Evolutionary conservation across 257 asterid genomes (phyloP).

Genomic region (Solanum chmielewskii): DNA sequence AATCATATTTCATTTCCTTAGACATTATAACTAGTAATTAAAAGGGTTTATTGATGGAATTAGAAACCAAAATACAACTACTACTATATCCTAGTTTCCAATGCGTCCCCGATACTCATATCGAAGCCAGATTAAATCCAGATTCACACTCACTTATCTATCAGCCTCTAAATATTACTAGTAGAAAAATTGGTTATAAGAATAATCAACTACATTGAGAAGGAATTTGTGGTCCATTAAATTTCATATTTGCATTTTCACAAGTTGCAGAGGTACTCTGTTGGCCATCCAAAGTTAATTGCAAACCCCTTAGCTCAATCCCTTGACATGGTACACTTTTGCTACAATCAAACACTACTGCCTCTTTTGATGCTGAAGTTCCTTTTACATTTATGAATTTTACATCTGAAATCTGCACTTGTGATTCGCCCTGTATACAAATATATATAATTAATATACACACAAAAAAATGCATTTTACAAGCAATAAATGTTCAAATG

Average conservation of each 20-base stretch:
- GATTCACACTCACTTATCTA: neutral
- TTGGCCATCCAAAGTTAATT: neutral
- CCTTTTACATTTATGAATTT: conserved; percentile 1
- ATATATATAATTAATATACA: neutral
- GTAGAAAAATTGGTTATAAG: neutral
- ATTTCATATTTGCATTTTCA: neutral
- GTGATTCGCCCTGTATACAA: neutral
- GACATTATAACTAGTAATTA: neutral
- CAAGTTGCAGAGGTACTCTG: neutral
- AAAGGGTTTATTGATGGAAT: neutral
- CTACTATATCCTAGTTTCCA: neutral
- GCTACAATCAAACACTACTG: neutral
- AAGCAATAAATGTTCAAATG: neutral
- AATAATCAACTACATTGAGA: neutral
- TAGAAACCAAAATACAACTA: neutral
- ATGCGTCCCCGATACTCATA: no score
- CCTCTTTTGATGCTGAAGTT: neutral
- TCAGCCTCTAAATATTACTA: neutral
- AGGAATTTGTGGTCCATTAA: neutral
- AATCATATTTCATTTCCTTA: neutral
- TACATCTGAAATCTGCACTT: conserved; percentile 1
- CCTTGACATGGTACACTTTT: neutral
- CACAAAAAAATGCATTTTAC: neutral
- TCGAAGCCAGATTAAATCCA: neutral
- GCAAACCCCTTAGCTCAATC: neutral